Percentiles rank a stretch among this genome's conserved stretches.
Conservation (phyloP, 257 asterid species). For the Vinca minor region DNA sequence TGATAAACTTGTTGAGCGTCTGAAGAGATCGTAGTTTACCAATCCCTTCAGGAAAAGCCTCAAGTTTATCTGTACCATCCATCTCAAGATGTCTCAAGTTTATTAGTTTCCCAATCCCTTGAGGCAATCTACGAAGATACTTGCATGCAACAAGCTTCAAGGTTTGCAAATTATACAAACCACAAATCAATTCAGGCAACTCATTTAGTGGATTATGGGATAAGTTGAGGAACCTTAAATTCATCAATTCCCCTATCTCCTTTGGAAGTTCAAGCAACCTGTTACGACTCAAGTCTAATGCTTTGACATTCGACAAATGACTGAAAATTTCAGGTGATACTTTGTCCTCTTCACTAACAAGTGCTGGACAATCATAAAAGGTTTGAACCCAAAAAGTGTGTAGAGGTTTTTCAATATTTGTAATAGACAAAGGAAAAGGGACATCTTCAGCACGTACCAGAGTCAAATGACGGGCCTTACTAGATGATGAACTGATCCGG, state of each 20-base stretch:
- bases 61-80: constrained; percentile 38
- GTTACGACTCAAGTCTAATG: constrained; percentile 59
- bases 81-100: constrained; percentile 57
- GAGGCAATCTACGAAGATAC: constrained; percentile 39
- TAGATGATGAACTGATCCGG: constrained; percentile 21
- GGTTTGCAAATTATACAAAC: constrained; percentile 44
- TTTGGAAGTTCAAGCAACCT: constrained; percentile 41
- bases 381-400: constrained; percentile 64
- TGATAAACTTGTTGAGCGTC: constrained; percentile 50
- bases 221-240: constrained; percentile 49
- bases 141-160: constrained; percentile 47
- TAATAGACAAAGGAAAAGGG: constrained; percentile 33
- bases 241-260: constrained; percentile 35
- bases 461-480: constrained; percentile 41
- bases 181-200: constrained; percentile 44
- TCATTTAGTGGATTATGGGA: constrained; percentile 61
- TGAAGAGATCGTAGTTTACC: constrained; percentile 36
- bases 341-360: constrained; percentile 35
- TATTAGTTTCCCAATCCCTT: constrained; percentile 23
- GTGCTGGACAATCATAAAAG: constrained; percentile 49
- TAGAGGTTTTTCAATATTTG: constrained; percentile 30
- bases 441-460: constrained; percentile 45
- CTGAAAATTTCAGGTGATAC: constrained; percentile 35
- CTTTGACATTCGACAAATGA: constrained; percentile 23
- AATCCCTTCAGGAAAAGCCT: constrained; percentile 52